These are phyloP conservation scores for Vachellia pachyceras DNA, from an alignment of 306 rosid genomes.

Conservation along the genomic window DNA sequence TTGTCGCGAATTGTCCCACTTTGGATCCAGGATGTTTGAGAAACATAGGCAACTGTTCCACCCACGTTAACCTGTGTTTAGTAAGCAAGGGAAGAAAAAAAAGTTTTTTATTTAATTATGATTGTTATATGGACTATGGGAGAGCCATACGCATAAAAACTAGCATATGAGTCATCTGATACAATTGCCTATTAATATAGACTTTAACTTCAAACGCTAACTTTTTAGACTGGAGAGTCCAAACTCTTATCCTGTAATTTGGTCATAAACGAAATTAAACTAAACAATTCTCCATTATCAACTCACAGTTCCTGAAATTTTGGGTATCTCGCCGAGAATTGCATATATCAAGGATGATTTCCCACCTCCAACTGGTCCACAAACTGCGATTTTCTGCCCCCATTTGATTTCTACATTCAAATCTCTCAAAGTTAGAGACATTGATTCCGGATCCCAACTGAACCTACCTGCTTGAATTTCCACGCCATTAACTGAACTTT, in stretches of 20 bases:
- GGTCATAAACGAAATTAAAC: neutral
- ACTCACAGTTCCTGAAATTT: conserved; percentile 77
- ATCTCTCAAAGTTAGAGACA: conserved; percentile 53
- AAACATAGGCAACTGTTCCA: conserved; percentile 73
- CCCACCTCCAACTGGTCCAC: conserved; percentile 87
- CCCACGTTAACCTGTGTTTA: conserved; percentile 57
- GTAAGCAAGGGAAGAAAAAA: neutral
- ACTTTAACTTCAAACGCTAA: too few species aligned
- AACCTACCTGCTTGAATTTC: conserved; percentile 58
- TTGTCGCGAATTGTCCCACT: conserved; percentile 80
- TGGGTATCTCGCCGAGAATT: conserved; percentile 73
- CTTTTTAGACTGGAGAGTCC: neutral
- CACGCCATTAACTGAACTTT: conserved; percentile 41
- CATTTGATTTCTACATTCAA: conserved; percentile 54
- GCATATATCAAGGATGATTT: conserved; percentile 83
- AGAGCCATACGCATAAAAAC: neutral
- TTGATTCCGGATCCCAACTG: conserved; percentile 64
- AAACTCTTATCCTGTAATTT: neutral
- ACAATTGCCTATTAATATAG: neutral
- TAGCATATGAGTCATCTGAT: neutral
- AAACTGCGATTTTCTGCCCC: conserved; percentile 75
- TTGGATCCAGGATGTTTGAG: conserved; percentile 86
- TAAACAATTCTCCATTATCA: neutral
- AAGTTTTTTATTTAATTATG: too few species aligned
- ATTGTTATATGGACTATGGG: neutral